Evolutionary conservation across 192 early-diverging fungal species (phyloP), one percentile per base, ranked within the genome.

Genomic region (Coemansia sp.): DNA sequence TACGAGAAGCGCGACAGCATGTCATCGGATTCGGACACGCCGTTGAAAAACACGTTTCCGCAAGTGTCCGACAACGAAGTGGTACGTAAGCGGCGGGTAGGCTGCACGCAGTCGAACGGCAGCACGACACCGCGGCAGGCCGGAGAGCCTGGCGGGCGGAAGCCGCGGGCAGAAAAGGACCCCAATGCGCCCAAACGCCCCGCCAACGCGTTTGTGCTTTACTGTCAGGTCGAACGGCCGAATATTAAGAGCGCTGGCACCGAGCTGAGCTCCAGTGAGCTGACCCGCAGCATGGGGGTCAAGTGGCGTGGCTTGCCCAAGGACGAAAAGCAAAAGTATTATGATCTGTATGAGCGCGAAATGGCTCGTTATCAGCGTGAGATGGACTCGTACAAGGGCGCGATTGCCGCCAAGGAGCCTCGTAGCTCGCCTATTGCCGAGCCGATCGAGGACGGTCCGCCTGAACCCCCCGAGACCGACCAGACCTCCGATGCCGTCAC

Each of bases 131-230:
- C 68, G 50, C 52, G 59, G 16, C 73, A 60, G 39, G 23, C 39
- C 37, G 37, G 50, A 44, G 28, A 63, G 2, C 31, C 31, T 12
- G 31, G 47, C 40, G 16, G 50, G 13, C 56, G 68, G 14, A 61
- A 63, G 41, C 38, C 68, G 19, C 59, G 63, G 28, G 50, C 59
- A 18, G 68, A 70, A 5, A 76, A 72, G 59, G 79, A 81, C 54
- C 79, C 79, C 0, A 68, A 63, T 31, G 73, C 73, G 7, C 79
- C 79, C 8, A 68, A 65, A 48, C 68, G 73, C 10, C 79, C 79
- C 11, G 72, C 73, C 7, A 81, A 81, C 33, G 79, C 79, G 0
- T 81, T 76, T 57, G 73, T 81, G 15, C 53, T 75, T 16, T 81
- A 70, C 53, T 76, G 79, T 44, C 72, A 81, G 61, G 63, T 59